Evolutionary conservation across 2,329 filamentous ascomycete genomes (phyloP), one percentile per base, ranked within the genome.

Genomic region (Penicillium sp.): DNA sequence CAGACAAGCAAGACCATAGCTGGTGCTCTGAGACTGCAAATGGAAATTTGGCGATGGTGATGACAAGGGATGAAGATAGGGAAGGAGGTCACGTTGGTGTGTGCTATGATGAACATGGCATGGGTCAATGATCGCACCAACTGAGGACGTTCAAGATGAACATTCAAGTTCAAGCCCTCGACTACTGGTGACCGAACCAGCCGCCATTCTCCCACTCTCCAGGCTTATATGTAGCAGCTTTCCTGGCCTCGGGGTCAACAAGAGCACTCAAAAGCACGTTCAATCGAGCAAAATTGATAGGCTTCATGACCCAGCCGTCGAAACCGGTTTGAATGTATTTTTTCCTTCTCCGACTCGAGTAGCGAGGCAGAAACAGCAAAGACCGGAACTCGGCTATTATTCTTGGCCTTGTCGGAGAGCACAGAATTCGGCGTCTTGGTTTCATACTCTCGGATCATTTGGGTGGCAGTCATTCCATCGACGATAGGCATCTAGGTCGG

Each of bases 291-390:
- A 95, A 95, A 52, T 91, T 84, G 37, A 95, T 87, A 0, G 90
- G 90, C 63, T 95, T 95, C 49, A 95, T 73, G 24, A 95, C 90
- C 89, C 89, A 95, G 23, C 87, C 90, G 58, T 95, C 89, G 58
- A 95, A 95, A 0, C 90, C 90, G 6, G 83, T 83, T 39, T 87
- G 78, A 38, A 89, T 80, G 58, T 95, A 95, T 0, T 71, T 79
- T 79, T 35, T 84, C 75, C 44, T 75, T 79, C 39, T 90, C 80
- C 15, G 76, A 79, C 65, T 95, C 90, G 1, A 88, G 63, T 0
- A 95, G 74, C 0, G 89, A 93, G 2, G 90, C 90, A 0, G 90
- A 95, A 0, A 95, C 90, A 0, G 89, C 90, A 60, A 95, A 90
- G 43, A 95, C 86, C 0, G 90, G 89, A 0, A 92, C 78, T 31